Evolutionary conservation across 2,329 filamentous ascomycete species (phyloP), one percentile per base, ranked within the genome.

Genomic region (Colletotrichum aenigma): DNA sequence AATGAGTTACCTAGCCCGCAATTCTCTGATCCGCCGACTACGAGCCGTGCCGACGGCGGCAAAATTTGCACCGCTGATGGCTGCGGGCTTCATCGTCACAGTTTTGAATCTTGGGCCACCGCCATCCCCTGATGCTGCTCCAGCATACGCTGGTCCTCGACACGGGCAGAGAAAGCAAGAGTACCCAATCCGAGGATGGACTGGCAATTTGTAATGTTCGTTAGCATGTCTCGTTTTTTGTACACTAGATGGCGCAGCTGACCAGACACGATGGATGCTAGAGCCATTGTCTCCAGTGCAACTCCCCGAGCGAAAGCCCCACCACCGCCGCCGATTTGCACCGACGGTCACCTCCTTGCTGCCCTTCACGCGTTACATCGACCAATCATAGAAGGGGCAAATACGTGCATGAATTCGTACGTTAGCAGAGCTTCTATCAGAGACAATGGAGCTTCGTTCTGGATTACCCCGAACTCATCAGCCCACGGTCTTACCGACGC

Each of bases 201-300:
- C 55, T 28, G 55, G 55, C 0, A 58, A 28, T 6, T 18, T 58
- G 1, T 58, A 28, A 28, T 18, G 55, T 58, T 7, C 4, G 55
- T 58, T 18, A n/a, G 28, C 4, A 18, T 58, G 36, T 38, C 10
- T 26, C n/a, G 9, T 16, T 1, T 58, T 56, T 26, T 6, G 0
- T 28, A 13, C n/a, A 7, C 43, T 21, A 52, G 0, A 52, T 13
- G 2, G 21, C 55, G 55, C 0, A 18, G 24, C 13, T 18, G 28
- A 58, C 7, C 13, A 24, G 1, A 28, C 55, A 16, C 10, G 7
- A 10, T 48, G 18, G 21, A 24, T 58, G 21, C 0, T 32, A 30
- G 16, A 32, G 38, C 38, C 38, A 18, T 18, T 3, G 38, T 30
- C 16, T 18, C 56, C 8, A 13, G 6, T 4, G 6, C 6, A 32